Base-by-base conservation (phyloP, 805 yeast species). In the Sugiyamaella chiloensis region DNA sequence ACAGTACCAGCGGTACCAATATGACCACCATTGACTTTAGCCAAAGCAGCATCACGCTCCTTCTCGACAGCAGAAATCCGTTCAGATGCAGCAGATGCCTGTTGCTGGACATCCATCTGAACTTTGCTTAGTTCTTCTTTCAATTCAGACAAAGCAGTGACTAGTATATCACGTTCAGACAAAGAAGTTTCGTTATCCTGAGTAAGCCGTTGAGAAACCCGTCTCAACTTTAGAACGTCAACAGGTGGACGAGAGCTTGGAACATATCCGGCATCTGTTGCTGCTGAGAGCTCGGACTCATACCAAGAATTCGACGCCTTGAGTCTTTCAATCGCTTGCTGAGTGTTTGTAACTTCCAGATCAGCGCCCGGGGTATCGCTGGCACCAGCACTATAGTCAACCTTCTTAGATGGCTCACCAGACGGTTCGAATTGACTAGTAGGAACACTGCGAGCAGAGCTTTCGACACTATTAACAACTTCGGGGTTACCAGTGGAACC, bases 251-350 rank as follows among this genome's bases (percentile, higher is more conserved):
- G 47, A n/a, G 56, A 49, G 23, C 40, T 35, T 3, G 63, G 62
- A 14, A 60, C 53, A 37, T 52, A 60, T 1, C 63, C 63, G 8
- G 57, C 51, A 21, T 59, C 58, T 31, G 45, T 50, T 6, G 63
- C 63, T 21, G 55, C 53, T 6, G 59, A 52, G 17, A 60, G 55
- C 44, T 60, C 63, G 5, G 55, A 40, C 46, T 60, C 63, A 45
- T 60, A 60, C 63, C 63, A 60, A 5, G 61, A 50, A 41, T 60
- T 60, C 24, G 63, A 59, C 3, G 62, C 63, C 48, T 59, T 60
- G 26, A 60, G 52, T 29, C 54, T 55, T 42, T 60, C 63, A 26
- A 60, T 36, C 6, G 54, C 62, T 40, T 59, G 59, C 8, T 40
- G 21, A 17, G 27, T 43, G 4, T 24, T 17, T 19, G 29, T 21